Conservation (phyloP, 2,329 filamentous ascomycete species). For the Colletotrichum horii region DNA sequence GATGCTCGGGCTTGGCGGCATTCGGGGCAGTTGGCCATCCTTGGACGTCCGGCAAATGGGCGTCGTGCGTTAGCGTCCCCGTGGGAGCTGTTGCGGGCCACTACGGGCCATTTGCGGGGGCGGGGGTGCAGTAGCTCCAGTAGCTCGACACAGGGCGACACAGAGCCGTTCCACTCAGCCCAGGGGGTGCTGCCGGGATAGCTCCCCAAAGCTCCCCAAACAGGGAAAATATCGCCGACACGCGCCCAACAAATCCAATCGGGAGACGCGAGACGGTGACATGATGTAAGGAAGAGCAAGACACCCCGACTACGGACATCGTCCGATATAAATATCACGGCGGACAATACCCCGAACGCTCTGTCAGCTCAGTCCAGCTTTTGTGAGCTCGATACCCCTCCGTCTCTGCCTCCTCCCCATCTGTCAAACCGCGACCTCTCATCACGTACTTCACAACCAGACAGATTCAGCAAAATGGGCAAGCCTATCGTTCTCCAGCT, state of each 20-base stretch:
- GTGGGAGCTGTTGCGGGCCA: neutral
- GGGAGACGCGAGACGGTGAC: neutral
- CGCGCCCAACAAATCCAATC: constrained; percentile 8
- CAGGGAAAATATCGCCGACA: constrained; percentile 13
- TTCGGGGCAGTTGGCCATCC: constrained; percentile 5
- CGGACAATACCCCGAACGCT: neutral
- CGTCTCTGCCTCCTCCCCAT: neutral
- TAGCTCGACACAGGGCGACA: neutral
- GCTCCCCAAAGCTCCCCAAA: constrained; percentile 10
- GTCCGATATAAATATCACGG: constrained; percentile 6
- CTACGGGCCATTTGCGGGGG: constrained; percentile 7
- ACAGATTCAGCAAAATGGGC: neutral
- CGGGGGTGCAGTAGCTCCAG: neutral
- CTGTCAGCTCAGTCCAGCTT: neutral
- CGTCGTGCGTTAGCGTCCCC: neutral
- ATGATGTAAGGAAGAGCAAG: neutral
- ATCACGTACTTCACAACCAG: neutral
- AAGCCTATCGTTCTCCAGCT: constrained; percentile 19
- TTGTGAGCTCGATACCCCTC: neutral
- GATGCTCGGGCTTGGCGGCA: neutral
- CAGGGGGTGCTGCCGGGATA: neutral
- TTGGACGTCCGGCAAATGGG: constrained; percentile 6
- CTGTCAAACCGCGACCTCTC: neutral
- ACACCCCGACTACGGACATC: neutral
- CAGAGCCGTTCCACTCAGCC: neutral